Conservation (phyloP, 2,329 filamentous ascomycete genomes). For the Talaromyces sp. region DNA sequence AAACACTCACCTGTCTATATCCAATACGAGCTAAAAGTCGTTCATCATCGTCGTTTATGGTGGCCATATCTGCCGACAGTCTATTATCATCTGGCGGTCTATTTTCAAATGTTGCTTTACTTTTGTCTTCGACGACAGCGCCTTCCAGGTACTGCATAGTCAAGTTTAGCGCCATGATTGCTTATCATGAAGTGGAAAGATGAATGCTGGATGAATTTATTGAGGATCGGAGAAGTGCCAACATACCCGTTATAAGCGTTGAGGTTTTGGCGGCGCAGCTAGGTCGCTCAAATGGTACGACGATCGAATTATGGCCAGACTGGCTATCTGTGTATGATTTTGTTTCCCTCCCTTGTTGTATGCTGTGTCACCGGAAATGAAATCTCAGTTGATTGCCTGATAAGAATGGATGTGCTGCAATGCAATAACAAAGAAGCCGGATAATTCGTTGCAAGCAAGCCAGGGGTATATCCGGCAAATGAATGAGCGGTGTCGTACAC, state of each 20-base stretch:
- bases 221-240: not conserved
- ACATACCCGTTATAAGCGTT: conserved; percentile 10
- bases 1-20: conserved; percentile 58
- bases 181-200: not conserved
- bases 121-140: conserved; percentile 8
- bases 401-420: conserved; percentile 9
- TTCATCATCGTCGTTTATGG: conserved; percentile 59
- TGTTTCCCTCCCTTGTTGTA: not conserved
- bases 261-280: not conserved
- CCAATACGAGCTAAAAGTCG: conserved; percentile 60
- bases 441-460: not conserved
- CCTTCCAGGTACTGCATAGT: not conserved
- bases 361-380: not conserved
- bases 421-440: not conserved
- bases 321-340: not conserved
- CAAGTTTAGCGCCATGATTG: conserved; percentile 18
- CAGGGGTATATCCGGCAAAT: not conserved
- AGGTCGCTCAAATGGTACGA: not conserved
- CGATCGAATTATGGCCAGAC: not conserved
- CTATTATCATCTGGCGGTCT: conserved; percentile 4
- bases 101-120: not conserved
- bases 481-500: conserved; percentile 2
- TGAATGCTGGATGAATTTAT: not conserved
- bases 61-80: conserved; percentile 34
- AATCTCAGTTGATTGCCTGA: not conserved